Conservation (phyloP, 441 rosid species). For the Pelargonium citronellum region DNA sequence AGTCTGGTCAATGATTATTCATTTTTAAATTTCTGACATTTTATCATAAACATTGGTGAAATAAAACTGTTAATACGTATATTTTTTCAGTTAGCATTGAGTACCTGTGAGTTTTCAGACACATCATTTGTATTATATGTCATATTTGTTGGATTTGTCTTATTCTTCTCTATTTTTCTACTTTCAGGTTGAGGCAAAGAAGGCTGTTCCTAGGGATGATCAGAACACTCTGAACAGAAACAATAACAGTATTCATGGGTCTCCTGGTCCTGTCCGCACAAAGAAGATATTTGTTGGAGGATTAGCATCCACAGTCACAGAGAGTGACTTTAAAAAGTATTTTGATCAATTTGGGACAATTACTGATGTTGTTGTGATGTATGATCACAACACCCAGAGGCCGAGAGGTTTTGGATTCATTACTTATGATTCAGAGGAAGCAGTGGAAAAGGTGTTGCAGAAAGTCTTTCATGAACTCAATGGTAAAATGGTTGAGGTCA, state of each 20-base stretch:
- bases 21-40: no score
- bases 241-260: slow-evolving; percentile 65
- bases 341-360: slow-evolving; percentile 86
- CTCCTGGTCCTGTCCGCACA: slow-evolving; percentile 75
- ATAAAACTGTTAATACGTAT: no score
- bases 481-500: slow-evolving; percentile 69
- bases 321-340: slow-evolving; percentile 74
- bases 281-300: slow-evolving; percentile 96
- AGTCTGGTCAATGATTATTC: no score
- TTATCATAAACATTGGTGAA: no score
- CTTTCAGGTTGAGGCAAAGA: slow-evolving; percentile 85
- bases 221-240: slow-evolving; percentile 58
- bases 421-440: slow-evolving; percentile 86
- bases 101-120: no score
- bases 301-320: slow-evolving; percentile 84
- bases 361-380: slow-evolving; percentile 91
- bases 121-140: no score
- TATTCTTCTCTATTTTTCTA: no score
- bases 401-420: slow-evolving; percentile 96
- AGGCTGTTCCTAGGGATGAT: slow-evolving; percentile 93
- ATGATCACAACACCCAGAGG: slow-evolving; percentile 93
- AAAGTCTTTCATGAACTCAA: slow-evolving; percentile 68
- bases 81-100: no score
- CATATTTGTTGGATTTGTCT: no score
- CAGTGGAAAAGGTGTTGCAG: slow-evolving; percentile 70